A percentile compares a stretch with the other conserved stretches of the same genome.
phyloP scores from a whole-genome alignment of 371 early-diverging fungal species.

The Thermomucor indicae-seudaticae region DNA sequence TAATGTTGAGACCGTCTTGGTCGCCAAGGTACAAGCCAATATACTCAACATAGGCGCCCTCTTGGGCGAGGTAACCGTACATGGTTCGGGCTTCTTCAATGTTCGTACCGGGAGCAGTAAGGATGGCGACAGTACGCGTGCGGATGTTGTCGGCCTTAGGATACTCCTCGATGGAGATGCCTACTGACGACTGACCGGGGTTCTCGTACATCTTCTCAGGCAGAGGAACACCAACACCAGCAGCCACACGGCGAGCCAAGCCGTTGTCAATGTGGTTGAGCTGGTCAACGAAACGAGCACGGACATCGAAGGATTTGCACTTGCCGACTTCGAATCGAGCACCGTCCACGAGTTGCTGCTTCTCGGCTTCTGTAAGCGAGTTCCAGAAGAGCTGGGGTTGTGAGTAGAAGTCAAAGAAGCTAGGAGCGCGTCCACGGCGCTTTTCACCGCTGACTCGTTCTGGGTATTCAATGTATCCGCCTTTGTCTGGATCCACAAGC shows the following conservation, averaged over 20 bases:
- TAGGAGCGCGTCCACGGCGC: conserved; percentile 19
- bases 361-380: conserved; percentile 33
- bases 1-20: conserved; percentile 17
- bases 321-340: conserved; percentile 41
- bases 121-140: conserved; percentile 29
- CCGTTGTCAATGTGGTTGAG: conserved; percentile 38
- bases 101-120: conserved; percentile 29
- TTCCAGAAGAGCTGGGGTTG: conserved; percentile 46
- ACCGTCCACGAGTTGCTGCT: conserved; percentile 37
- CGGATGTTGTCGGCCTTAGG: conserved; percentile 27
- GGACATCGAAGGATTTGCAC: conserved; percentile 21
- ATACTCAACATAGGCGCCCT: conserved; percentile 28
- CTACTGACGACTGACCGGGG: conserved; percentile 11
- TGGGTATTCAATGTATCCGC: conserved; percentile 35
- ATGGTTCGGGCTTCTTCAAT: conserved; percentile 21
- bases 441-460: conserved; percentile 19
- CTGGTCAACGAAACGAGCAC: conserved; percentile 26
- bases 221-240: conserved; percentile 21
- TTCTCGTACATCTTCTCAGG: conserved; percentile 25
- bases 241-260: conserved; percentile 37
- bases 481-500: conserved; percentile 14
- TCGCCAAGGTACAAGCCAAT: conserved; percentile 21
- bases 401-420: conserved; percentile 38
- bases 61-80: conserved; percentile 18
- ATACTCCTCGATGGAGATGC: conserved; percentile 30